Evolutionary conservation across 768 basidiomycete genomes (phyloP).

Genomic region (Tylopilus cervinicoccineus): DNA sequence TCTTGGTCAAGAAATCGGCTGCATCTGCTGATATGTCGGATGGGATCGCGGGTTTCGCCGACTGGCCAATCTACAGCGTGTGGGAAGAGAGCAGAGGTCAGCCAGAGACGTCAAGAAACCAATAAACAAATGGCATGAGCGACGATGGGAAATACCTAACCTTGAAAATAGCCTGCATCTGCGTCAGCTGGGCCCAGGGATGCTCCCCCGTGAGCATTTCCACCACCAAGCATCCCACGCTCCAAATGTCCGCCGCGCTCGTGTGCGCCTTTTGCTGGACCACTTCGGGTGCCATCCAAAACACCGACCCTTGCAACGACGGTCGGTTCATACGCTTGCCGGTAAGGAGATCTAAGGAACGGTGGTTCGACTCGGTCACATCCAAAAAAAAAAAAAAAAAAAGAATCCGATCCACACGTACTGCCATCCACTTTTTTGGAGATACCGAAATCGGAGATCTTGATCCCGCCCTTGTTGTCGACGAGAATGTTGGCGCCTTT

Average conservation of each 20-base stretch:
- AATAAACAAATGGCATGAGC: neutral
- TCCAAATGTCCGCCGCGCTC: conserved; percentile 94
- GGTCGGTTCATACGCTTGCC: conserved; percentile 81
- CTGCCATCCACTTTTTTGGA: conserved; percentile 97
- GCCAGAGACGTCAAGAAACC: too few relatives aligned
- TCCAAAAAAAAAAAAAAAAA: conserved; percentile 11
- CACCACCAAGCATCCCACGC: conserved; percentile 89
- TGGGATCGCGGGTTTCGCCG: conserved; percentile 82
- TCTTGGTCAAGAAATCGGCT: conserved; percentile 78
- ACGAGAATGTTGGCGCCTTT: conserved; percentile 99
- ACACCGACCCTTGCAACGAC: conserved; percentile 95
- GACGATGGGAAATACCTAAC: conserved; percentile 43
- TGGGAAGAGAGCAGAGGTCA: too few relatives aligned
- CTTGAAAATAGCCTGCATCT: conserved; percentile 99
- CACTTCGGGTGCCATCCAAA: conserved; percentile 99
- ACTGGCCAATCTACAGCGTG: conserved; percentile 69
- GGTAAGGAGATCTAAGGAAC: conserved; percentile 36
- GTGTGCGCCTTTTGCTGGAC: conserved; percentile 95
- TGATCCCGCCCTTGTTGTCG: conserved; percentile 96
- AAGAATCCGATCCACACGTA: conserved; percentile 40
- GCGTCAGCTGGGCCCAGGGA: conserved; percentile 92
- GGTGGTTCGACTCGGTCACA: conserved; percentile 12
- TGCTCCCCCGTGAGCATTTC: conserved; percentile 97
- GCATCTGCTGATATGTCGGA: conserved; percentile 89
- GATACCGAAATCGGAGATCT: conserved; percentile 96